phyloP scores from a whole-genome alignment of 768 basidiomycete species.

The Mrakia blollopis region DNA sequence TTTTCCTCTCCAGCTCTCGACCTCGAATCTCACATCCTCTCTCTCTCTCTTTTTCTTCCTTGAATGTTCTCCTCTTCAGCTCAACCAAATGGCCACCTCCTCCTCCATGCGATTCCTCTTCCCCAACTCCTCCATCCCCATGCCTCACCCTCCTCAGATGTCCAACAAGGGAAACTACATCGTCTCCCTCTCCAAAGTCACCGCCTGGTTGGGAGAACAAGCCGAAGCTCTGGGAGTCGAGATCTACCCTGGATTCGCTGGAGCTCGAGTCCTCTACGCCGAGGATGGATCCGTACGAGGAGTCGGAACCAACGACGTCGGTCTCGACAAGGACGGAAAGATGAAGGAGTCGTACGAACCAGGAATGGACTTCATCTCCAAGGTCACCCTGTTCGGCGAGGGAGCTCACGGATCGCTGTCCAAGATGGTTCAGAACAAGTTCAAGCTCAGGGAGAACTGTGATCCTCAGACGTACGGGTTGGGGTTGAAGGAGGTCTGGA shows the following conservation, averaged over 20 bases:
- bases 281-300: conserved; percentile 66
- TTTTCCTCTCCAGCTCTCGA: not conserved
- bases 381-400: conserved; percentile 86
- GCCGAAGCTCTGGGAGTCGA: conserved; percentile 87
- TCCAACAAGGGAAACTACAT: conserved; percentile 89
- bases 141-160: conserved; percentile 98
- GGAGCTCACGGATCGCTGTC: conserved; percentile 89
- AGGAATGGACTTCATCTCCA: conserved; percentile 91
- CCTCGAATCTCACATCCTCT: not conserved
- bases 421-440: conserved; percentile 69
- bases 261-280: conserved; percentile 71
- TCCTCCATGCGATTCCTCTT: conserved; percentile 86
- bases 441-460: conserved; percentile 60
- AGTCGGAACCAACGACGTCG: conserved; percentile 89
- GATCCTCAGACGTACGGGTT: conserved; percentile 94
- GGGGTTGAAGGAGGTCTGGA: conserved; percentile 97
- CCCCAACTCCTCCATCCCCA: conserved; percentile 59
- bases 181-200: conserved; percentile 78
- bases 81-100: conserved; percentile 65
- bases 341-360: conserved; percentile 88
- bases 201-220: conserved; percentile 78
- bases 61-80: no score
- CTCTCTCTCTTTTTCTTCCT: not conserved
- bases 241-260: conserved; percentile 94
- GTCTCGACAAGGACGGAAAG: conserved; percentile 67